These are phyloP conservation scores for Talaromyces islandicus DNA, from an alignment of 2,329 filamentous ascomycete genomes.

Conservation along the genomic window DNA sequence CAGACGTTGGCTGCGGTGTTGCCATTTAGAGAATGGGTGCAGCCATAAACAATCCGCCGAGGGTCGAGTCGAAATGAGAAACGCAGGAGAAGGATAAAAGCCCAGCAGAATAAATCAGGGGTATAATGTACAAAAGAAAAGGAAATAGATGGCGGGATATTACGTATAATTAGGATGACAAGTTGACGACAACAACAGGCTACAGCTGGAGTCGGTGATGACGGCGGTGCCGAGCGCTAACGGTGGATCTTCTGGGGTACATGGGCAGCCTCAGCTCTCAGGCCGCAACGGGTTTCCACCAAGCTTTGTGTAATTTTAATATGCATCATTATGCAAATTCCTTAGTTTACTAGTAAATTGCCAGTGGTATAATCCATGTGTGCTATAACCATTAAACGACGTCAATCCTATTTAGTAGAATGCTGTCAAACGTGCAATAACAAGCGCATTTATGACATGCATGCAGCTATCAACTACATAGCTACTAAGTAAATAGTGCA, in stretches of 20 bases:
- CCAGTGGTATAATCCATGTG: neutral
- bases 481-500: neutral
- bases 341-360: neutral
- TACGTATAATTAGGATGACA: neutral
- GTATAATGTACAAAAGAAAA: neutral
- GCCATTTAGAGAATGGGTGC: slow-evolving; percentile 19
- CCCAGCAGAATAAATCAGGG: neutral
- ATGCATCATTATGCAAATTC: too few relatives aligned
- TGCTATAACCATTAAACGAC: neutral
- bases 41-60: slow-evolving; percentile 6
- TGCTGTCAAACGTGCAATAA: neutral
- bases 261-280: slow-evolving; percentile 1
- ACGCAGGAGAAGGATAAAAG: neutral
- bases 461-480: neutral
- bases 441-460: neutral
- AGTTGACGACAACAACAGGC: neutral
- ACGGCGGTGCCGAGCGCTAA: neutral
- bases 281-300: neutral
- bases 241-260: slow-evolving; percentile 8
- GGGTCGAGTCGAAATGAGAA: neutral
- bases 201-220: neutral
- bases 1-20: slow-evolving; percentile 28
- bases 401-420: neutral
- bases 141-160: neutral
- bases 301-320: too few relatives aligned